Conservation (phyloP, 305 asterid species). For the Fraxinus platypoda region DNA sequence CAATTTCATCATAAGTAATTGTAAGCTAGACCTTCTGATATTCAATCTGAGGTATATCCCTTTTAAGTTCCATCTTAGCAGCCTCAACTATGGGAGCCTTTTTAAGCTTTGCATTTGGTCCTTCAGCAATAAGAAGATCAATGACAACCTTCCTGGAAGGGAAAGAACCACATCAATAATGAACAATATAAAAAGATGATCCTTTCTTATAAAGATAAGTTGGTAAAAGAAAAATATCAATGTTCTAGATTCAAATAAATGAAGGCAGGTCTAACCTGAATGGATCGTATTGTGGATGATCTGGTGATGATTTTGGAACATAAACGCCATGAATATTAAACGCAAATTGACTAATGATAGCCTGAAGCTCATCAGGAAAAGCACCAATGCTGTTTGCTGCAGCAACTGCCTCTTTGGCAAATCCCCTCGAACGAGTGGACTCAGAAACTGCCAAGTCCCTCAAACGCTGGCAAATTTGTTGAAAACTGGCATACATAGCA, state of each 20-base stretch:
- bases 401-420: constrained; percentile 47
- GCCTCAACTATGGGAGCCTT: constrained; percentile 68
- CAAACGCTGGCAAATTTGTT: constrained; percentile 61
- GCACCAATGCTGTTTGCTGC: constrained; percentile 54
- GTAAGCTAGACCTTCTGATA: constrained; percentile 57
- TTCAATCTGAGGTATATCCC: constrained; percentile 43
- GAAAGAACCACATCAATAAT: constrained; percentile 10
- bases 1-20: neutral
- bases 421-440: constrained; percentile 45
- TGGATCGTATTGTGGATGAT: constrained; percentile 56
- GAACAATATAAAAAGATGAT: neutral
- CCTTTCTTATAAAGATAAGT: constrained; percentile 1
- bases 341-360: constrained; percentile 59
- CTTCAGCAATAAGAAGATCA: constrained; percentile 60
- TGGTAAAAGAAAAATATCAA: neutral
- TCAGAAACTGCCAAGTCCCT: constrained; percentile 63
- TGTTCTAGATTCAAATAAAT: neutral
- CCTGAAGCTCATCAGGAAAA: constrained; percentile 59
- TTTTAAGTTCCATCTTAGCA: constrained; percentile 51
- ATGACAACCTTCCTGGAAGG: constrained; percentile 69
- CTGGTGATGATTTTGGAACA: constrained; percentile 74
- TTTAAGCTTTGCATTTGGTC: constrained; percentile 77
- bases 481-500: constrained; percentile 48
- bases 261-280: constrained; percentile 53
- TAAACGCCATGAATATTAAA: constrained; percentile 72